A percentile compares a stretch with the other conserved stretches of the same genome.
Conservation (phyloP, 1,284 basidiomycete genomes). For the Boletus hoseneyae region DNA sequence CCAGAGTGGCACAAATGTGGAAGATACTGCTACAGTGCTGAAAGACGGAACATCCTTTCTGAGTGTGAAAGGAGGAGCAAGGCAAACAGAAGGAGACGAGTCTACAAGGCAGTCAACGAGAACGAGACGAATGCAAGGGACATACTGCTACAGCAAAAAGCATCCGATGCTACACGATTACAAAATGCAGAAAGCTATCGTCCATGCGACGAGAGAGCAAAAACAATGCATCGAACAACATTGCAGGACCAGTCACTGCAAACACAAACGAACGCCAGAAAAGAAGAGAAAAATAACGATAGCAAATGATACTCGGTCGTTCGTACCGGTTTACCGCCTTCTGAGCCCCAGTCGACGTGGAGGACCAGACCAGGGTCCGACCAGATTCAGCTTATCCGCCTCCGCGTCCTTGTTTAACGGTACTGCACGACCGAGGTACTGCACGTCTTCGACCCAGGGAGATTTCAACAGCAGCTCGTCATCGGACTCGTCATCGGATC, state of each 20-base stretch:
- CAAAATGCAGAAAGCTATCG: slow-evolving; percentile 5
- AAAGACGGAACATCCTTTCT: not conserved
- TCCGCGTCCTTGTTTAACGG: slow-evolving; percentile 2
- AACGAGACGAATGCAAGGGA: not conserved
- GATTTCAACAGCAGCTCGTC: slow-evolving; percentile 27
- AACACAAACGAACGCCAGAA: not conserved
- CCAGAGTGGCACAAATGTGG: no score
- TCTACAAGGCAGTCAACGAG: no score
- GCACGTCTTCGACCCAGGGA: slow-evolving; percentile 37
- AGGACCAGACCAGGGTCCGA: slow-evolving; percentile 7
- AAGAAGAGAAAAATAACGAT: not conserved
- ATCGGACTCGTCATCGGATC: slow-evolving; percentile 21
- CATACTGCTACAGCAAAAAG: slow-evolving; percentile 5
- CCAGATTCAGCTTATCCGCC: slow-evolving; percentile 28
- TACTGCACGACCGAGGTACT: slow-evolving; percentile 39
- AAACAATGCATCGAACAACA: slow-evolving; percentile 1
- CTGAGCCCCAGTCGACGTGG: slow-evolving; percentile 11
- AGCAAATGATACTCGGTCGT: not conserved
- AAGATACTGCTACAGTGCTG: not conserved
- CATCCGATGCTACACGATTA: not conserved
- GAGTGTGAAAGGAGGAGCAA: not conserved
- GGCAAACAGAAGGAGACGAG: not conserved
- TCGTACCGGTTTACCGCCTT: slow-evolving; percentile 10
- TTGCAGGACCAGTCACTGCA: not conserved
- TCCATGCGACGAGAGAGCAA: slow-evolving; percentile 5